phyloP scores from a whole-genome alignment of 139 green algal genomes.

The Mesotaenium endlicherianum region DNA sequence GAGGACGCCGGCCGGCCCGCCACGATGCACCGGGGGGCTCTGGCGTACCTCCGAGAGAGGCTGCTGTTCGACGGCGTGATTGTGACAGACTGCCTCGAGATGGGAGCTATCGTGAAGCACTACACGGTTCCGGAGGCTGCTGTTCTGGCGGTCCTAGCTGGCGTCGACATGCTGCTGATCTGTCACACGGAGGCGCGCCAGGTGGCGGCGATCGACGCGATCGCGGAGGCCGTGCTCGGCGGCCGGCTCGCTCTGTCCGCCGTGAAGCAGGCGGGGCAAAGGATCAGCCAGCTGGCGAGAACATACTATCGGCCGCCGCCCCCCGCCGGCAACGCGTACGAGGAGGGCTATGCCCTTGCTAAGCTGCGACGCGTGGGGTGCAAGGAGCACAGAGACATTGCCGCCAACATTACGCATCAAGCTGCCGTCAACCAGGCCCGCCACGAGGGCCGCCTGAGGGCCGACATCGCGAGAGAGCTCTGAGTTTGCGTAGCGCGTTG shows the following conservation, averaged over 20 bases:
- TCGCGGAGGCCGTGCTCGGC: slow-evolving; percentile 41
- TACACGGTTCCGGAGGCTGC: slow-evolving; percentile 30
- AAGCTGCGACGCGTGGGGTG: neutral
- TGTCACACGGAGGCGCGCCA: slow-evolving; percentile 55
- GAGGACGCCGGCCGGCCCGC: slow-evolving; percentile 26
- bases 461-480: too few species aligned
- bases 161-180: slow-evolving; percentile 57
- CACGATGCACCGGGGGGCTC: slow-evolving; percentile 27
- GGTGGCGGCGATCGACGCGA: slow-evolving; percentile 52
- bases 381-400: slow-evolving; percentile 29
- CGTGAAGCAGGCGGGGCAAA: slow-evolving; percentile 18
- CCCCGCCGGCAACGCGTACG: neutral
- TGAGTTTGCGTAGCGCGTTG: too few species aligned
- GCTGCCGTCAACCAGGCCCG: neutral
- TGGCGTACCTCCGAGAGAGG: slow-evolving; percentile 40
- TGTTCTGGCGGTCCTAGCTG: slow-evolving; percentile 40
- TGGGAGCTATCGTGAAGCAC: slow-evolving; percentile 59
- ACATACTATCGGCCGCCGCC: slow-evolving; percentile 25
- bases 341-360: neutral
- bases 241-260: slow-evolving; percentile 20
- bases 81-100: slow-evolving; percentile 61
- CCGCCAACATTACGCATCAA: slow-evolving; percentile 14
- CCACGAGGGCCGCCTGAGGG: too few species aligned
- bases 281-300: neutral
- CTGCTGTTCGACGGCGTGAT: slow-evolving; percentile 57